Evolutionary conservation across 2,329 filamentous ascomycete species (phyloP).

Genomic region (Escovopsis weberi): DNA sequence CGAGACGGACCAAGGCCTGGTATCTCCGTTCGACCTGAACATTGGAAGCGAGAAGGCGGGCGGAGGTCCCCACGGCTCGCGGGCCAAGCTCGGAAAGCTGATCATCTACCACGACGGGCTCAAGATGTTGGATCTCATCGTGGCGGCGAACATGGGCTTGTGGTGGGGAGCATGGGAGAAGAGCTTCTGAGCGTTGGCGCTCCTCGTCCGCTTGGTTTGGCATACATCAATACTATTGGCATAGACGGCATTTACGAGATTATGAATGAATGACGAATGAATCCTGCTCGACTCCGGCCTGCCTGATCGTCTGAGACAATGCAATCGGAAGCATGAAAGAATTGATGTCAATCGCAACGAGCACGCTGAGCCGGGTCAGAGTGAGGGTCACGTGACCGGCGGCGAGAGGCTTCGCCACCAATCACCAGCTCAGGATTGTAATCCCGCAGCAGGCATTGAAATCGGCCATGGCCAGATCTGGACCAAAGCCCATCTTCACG

Average conservation of each 20-base stretch:
- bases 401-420: constrained; percentile 15
- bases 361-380: no score
- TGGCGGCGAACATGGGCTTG: constrained; percentile 79
- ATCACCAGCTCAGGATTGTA: constrained; percentile 25
- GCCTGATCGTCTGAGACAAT: neutral
- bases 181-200: constrained; percentile 20
- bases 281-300: neutral
- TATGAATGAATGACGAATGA: neutral
- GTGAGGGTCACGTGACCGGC: constrained; percentile 14
- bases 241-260: neutral
- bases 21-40: constrained; percentile 48
- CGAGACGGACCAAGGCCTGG: constrained; percentile 20
- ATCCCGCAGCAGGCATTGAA: constrained; percentile 19
- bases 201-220: neutral
- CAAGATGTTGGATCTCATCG: constrained; percentile 88
- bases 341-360: no score
- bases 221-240: neutral
- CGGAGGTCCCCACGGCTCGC: constrained; percentile 70
- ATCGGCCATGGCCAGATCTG: constrained; percentile 1
- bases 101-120: constrained; percentile 79
- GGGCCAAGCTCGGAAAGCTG: constrained; percentile 86
- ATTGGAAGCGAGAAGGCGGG: constrained; percentile 74
- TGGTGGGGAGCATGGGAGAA: constrained; percentile 85
- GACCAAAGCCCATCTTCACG: constrained; percentile 9
- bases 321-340: no score